Evolutionary conservation across 306 rosid species (phyloP).

Genomic region (Rosa persica): DNA sequence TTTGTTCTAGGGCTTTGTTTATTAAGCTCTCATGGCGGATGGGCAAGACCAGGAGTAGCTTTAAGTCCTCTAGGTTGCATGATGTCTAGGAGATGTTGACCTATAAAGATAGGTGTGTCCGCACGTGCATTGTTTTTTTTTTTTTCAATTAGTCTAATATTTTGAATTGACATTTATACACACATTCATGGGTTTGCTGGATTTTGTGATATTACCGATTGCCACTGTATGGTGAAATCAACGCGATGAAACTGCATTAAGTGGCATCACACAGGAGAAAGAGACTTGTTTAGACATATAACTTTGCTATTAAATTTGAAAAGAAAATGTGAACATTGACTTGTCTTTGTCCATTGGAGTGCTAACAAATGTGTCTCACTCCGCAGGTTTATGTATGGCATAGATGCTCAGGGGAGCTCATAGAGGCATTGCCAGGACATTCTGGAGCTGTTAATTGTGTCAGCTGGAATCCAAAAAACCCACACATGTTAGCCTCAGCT

Average conservation of each 20-base stretch:
- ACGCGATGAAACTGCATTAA: background rate
- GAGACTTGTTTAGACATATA: too few relatives aligned
- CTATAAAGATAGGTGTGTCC: background rate
- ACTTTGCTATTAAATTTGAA: background rate
- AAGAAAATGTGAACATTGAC: background rate
- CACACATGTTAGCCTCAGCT: constrained; percentile 96
- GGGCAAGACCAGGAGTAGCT: background rate
- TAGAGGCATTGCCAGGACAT: constrained; percentile 80
- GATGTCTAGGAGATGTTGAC: background rate
- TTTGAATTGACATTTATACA: background rate
- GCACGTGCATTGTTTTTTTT: background rate
- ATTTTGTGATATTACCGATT: background rate
- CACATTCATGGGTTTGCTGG: constrained; percentile 1
- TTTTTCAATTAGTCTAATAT: background rate
- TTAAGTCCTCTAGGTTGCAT: background rate
- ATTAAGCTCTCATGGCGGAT: background rate
- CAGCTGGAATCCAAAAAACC: constrained; percentile 93
- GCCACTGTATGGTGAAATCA: background rate
- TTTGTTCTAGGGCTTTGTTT: background rate
- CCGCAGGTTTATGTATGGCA: constrained; percentile 90
- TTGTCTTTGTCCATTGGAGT: background rate
- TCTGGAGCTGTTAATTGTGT: constrained; percentile 96
- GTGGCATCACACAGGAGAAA: background rate
- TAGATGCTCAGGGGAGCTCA: constrained; percentile 68
- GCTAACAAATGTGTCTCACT: constrained; percentile 28